Evolutionary conservation across 1,284 basidiomycete genomes (phyloP).

Genomic region (Ganoderma sinense): DNA sequence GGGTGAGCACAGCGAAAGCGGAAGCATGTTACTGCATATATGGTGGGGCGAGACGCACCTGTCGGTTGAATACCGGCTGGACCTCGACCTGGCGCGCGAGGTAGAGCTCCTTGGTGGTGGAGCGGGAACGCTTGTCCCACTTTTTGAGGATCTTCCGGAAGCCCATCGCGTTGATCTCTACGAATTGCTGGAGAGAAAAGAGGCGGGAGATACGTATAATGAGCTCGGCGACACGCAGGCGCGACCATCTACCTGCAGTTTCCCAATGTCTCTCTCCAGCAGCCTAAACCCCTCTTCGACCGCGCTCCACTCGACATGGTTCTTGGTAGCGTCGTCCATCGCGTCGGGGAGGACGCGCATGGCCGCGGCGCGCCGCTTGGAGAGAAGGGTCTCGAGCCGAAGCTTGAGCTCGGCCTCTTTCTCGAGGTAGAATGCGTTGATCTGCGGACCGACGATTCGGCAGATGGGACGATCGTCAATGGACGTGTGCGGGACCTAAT

Average conservation of each 20-base stretch:
- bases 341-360: constrained; percentile 74
- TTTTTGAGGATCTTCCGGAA: constrained; percentile 99
- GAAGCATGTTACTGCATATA: constrained; percentile 2
- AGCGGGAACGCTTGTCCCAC: constrained; percentile 97
- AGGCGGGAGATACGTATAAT: constrained; percentile 35
- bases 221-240: constrained; percentile 23
- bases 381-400: constrained; percentile 91
- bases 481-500: constrained; percentile 7
- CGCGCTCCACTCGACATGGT: constrained; percentile 90
- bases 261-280: constrained; percentile 95
- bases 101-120: constrained; percentile 95
- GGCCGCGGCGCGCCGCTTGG: constrained; percentile 89
- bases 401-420: constrained; percentile 97
- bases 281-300: constrained; percentile 97
- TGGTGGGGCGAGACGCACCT: constrained; percentile 56
- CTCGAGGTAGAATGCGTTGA: constrained; percentile 99
- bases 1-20: neutral
- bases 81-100: constrained; percentile 97
- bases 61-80: constrained; percentile 97
- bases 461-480: neutral
- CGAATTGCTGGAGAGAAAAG: constrained; percentile 77
- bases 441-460: constrained; percentile 60
- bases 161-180: constrained; percentile 97
- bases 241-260: constrained; percentile 78
- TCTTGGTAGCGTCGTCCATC: constrained; percentile 59